A percentile compares a stretch with the other conserved stretches of the same genome.
Conservation (phyloP, 495 filamentous ascomycete genomes). For the Niebla homalea region DNA sequence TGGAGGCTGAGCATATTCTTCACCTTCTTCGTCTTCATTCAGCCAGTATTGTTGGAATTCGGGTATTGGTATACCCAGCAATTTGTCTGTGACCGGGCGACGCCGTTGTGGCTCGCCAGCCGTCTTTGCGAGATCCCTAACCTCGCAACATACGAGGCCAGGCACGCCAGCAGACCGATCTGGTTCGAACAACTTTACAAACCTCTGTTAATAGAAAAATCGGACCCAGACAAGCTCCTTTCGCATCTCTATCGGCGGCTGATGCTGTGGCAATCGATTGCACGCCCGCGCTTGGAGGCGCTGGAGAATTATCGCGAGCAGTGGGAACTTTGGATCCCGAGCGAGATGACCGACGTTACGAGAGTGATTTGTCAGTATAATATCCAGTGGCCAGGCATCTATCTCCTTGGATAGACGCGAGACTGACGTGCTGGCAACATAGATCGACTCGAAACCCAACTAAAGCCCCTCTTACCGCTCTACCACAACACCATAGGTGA, state of each 20-base stretch:
- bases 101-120: neutral
- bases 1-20: neutral
- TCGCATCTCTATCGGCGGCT: neutral
- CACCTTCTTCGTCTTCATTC: neutral
- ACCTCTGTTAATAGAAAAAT: neutral
- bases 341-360: neutral
- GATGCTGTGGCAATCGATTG: neutral
- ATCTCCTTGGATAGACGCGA: too few relatives aligned
- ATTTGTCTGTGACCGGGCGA: neutral
- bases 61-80: neutral
- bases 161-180: neutral
- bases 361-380: neutral
- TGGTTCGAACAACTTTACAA: neutral
- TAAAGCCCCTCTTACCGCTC: neutral
- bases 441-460: neutral
- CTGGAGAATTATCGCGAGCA: neutral
- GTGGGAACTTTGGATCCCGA: neutral
- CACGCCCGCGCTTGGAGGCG: neutral
- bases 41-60: neutral
- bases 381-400: neutral
- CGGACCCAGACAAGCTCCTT: neutral
- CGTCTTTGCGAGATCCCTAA: neutral
- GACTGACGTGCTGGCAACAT: neutral
- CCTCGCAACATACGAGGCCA: neutral
- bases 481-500: neutral